These are phyloP conservation scores for Rhizopogon salebrosus DNA, from an alignment of 768 basidiomycete species.

Conservation along the genomic window DNA sequence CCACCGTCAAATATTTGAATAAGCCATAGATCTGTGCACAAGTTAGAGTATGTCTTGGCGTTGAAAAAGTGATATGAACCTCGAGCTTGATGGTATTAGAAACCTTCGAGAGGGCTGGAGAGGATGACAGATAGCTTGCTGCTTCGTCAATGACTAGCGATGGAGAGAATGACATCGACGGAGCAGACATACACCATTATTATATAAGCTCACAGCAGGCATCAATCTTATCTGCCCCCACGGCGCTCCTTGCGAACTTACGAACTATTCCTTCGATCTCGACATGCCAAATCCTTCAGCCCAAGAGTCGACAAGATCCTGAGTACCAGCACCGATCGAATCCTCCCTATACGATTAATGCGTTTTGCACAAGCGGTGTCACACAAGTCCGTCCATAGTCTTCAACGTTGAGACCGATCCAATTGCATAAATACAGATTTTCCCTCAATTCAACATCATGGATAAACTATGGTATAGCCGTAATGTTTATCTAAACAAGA, in stretches of 20 bases:
- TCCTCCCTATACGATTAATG: neutral
- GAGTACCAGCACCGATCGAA: neutral
- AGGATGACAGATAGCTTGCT: constrained; percentile 56
- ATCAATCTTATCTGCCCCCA: neutral
- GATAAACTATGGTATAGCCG: neutral
- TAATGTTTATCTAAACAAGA: constrained; percentile 43
- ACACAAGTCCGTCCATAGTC: neutral
- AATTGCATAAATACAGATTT: no score
- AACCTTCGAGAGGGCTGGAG: constrained; percentile 49
- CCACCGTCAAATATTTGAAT: constrained; percentile 70
- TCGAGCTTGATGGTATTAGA: constrained; percentile 66
- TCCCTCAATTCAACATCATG: no score
- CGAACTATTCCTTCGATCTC: no score
- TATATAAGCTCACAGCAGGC: constrained; percentile 30
- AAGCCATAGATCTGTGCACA: constrained; percentile 72
- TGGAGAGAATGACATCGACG: constrained; percentile 23
- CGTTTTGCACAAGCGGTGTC: neutral
- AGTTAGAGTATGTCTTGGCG: constrained; percentile 13
- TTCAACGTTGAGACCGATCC: no score
- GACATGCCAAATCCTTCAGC: no score
- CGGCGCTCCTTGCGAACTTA: no score
- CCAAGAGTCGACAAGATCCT: no score
- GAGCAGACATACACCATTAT: constrained; percentile 29
- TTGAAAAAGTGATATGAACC: constrained; percentile 39
- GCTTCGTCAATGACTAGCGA: constrained; percentile 51